Percentiles rank a stretch among this genome's conserved stretches.
Conservation (phyloP, 1,139 yeast genomes). For the Pichia sorboxylosa region DNA sequence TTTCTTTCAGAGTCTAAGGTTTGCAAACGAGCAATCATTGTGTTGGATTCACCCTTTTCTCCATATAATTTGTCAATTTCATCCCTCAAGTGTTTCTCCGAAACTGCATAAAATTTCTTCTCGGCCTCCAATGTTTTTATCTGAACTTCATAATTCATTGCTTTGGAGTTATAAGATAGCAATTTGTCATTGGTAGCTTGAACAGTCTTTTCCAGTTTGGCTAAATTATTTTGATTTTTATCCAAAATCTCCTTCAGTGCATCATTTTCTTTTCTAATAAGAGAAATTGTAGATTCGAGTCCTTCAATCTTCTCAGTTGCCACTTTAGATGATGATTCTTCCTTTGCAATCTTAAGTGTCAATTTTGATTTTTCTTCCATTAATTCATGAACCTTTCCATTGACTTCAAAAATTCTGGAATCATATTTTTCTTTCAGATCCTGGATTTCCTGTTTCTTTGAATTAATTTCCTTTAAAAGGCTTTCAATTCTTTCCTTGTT, state of each 20-base stretch:
- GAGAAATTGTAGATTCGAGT: conserved; percentile 27
- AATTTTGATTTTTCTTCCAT: conserved; percentile 40
- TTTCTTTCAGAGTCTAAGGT: conserved; percentile 52
- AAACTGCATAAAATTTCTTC: conserved; percentile 35
- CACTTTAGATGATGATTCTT: conserved; percentile 34
- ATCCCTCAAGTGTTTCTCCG: conserved; percentile 40
- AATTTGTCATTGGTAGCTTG: conserved; percentile 46
- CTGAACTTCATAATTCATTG: conserved; percentile 32
- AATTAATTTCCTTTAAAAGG: conserved; percentile 22
- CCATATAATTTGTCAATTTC: conserved; percentile 44
- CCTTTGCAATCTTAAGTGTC: conserved; percentile 34
- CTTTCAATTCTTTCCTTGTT: conserved; percentile 26
- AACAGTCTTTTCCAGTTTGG: conserved; percentile 44
- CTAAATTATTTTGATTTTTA: conserved; percentile 42
- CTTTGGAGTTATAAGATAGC: conserved; percentile 30
- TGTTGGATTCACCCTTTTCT: conserved; percentile 52
- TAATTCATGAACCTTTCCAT: conserved; percentile 27
- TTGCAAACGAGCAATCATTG: conserved; percentile 53
- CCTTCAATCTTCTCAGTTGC: conserved; percentile 34
- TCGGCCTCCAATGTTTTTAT: conserved; percentile 45
- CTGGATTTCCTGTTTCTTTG: conserved; percentile 16
- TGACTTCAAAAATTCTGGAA: conserved; percentile 30
- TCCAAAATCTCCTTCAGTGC: conserved; percentile 33
- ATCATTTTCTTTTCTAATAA: conserved; percentile 32
- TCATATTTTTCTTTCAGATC: conserved; percentile 31